A percentile compares a stretch with the other conserved stretches of the same genome.
Evolutionary conservation across 2,329 filamentous ascomycete genomes (phyloP).

Genomic region (Cytospora chrysosperma): DNA sequence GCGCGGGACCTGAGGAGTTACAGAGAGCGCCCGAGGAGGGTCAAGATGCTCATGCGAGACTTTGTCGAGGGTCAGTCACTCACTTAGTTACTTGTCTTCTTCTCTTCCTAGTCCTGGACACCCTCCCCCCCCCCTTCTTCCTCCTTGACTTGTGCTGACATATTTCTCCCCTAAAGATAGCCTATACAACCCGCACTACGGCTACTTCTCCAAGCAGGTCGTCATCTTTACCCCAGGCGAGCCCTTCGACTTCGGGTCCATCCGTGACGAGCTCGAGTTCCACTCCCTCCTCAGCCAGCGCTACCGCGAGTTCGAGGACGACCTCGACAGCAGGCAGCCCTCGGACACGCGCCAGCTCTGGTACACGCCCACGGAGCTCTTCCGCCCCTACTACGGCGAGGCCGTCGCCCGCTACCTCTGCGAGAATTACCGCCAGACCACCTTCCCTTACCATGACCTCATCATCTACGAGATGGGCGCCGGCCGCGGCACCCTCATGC

Average conservation of each 20-base stretch:
- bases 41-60: constrained; percentile 96
- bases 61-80: constrained; percentile 82
- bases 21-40: constrained; percentile 74
- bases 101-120: neutral
- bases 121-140: neutral
- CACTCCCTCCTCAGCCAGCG: constrained; percentile 71
- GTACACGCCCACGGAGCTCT: constrained; percentile 98
- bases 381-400: constrained; percentile 94
- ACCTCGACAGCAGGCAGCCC: constrained; percentile 72
- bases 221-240: constrained; percentile 93
- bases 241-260: constrained; percentile 80
- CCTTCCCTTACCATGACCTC: constrained; percentile 94
- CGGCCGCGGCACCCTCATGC: constrained; percentile 95
- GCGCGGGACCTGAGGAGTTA: constrained; percentile 72
- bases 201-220: constrained; percentile 94
- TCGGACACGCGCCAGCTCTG: constrained; percentile 82
- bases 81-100: no score
- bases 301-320: constrained; percentile 89
- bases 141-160: neutral
- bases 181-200: constrained; percentile 90
- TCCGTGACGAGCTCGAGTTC: constrained; percentile 85
- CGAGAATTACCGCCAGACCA: constrained; percentile 90
- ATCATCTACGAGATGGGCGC: constrained; percentile 99
- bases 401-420: constrained; percentile 95
- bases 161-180: constrained; percentile 63